Conservation (phyloP, 176 grass and related monocot species). For the Carex myosuroides region DNA sequence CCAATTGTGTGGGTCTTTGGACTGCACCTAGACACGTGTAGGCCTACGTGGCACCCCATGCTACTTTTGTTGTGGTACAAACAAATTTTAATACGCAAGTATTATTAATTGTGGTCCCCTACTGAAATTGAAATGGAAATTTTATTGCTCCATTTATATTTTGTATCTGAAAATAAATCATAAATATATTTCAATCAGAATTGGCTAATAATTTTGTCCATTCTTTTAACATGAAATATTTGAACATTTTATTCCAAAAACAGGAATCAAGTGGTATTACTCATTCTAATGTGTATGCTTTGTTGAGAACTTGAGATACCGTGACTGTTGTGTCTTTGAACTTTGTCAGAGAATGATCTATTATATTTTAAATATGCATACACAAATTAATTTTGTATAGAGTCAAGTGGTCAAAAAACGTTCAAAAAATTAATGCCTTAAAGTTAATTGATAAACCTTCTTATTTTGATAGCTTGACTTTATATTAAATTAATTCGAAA, state of each 20-base stretch:
- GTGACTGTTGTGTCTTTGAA: not conserved
- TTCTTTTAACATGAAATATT: not conserved
- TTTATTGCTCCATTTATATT: not conserved
- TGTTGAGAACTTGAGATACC: not conserved
- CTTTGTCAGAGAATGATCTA: not conserved
- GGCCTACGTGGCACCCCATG: constrained; percentile 1
- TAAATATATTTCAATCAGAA: not conserved
- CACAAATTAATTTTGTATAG: not conserved
- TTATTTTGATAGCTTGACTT: no score
- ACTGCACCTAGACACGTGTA: not conserved
- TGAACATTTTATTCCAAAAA: not conserved
- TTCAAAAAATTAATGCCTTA: no score
- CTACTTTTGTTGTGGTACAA: not conserved
- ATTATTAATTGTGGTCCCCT: not conserved
- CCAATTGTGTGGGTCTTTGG: not conserved
- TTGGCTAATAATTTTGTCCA: not conserved
- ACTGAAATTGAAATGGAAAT: not conserved
- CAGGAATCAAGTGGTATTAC: not conserved
- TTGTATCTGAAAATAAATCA: not conserved
- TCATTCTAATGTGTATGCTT: not conserved
- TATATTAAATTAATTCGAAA: no score
- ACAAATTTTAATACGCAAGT: constrained; percentile 1
- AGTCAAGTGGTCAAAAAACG: no score
- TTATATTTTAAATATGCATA: not conserved
- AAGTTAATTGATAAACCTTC: no score